Percentiles rank a stretch among this genome's conserved stretches.
phyloP scores from a whole-genome alignment of 2,329 filamentous ascomycete species.

The Clonostachys byssicola region DNA sequence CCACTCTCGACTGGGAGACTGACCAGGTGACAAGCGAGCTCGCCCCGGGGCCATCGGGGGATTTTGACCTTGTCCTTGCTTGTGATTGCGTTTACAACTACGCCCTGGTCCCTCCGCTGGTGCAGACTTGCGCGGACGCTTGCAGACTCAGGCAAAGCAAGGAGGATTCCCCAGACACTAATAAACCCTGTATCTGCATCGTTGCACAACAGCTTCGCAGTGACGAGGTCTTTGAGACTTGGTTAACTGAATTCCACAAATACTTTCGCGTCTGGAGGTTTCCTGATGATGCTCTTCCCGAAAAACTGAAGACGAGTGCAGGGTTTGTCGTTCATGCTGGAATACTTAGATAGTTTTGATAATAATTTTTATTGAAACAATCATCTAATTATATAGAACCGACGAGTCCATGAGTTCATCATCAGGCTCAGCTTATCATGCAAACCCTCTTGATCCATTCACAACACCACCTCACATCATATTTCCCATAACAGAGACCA shows the following conservation, averaged over 20 bases:
- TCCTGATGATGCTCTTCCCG: conserved; percentile 56
- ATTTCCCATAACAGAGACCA: too few relatives aligned
- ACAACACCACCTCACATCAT: too few relatives aligned
- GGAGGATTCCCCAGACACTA: conserved; percentile 1
- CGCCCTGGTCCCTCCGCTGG: conserved; percentile 73
- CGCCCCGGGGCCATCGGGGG: conserved; percentile 23
- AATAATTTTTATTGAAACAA: not conserved
- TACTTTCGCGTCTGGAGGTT: conserved; percentile 75
- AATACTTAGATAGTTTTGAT: conserved; percentile 38
- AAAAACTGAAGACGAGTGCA: conserved; percentile 54
- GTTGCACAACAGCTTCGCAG: conserved; percentile 87
- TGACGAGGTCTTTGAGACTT: conserved; percentile 78
- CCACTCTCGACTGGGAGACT: conserved; percentile 79
- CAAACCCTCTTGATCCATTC: too few relatives aligned
- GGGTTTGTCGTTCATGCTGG: conserved; percentile 85
- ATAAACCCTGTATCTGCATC: conserved; percentile 63
- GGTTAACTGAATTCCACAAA: conserved; percentile 65
- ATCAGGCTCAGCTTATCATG: too few relatives aligned
- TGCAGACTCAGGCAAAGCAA: conserved; percentile 51
- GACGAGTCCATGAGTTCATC: too few relatives aligned
- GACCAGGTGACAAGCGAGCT: conserved; percentile 44
- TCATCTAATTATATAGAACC: too few relatives aligned
- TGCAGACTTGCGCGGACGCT: conserved; percentile 74
- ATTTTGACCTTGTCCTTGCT: conserved; percentile 72
- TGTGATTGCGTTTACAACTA: conserved; percentile 98